Percentiles rank a stretch among this genome's conserved stretches.
These are phyloP conservation scores for Saccharomycopsis oosterbeekiorum DNA, from an alignment of 805 yeast species.

Conservation along the genomic window DNA sequence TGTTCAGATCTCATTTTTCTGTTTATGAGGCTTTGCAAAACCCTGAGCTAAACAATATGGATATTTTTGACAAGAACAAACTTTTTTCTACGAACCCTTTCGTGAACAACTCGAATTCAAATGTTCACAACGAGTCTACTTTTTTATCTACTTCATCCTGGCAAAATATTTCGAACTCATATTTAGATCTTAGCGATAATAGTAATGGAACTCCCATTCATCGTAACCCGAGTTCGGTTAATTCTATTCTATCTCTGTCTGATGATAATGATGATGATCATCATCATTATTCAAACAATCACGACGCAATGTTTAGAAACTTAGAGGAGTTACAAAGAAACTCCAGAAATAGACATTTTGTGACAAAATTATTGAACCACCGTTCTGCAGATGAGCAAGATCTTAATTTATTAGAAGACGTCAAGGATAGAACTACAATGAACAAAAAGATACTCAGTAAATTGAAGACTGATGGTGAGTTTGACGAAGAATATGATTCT, in stretches of 20 bases:
- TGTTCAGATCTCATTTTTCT: constrained; percentile 15
- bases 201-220: constrained; percentile 5
- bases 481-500: constrained; percentile 8
- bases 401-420: neutral
- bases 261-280: constrained; percentile 14
- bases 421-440: neutral
- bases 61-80: neutral
- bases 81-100: neutral
- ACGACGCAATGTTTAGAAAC: neutral
- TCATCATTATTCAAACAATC: neutral
- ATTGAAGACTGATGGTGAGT: neutral
- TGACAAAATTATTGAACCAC: neutral
- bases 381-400: neutral
- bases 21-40: constrained; percentile 16
- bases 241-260: constrained; percentile 15
- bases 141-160: constrained; percentile 16
- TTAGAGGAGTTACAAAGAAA: neutral
- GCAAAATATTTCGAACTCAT: constrained; percentile 13
- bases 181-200: constrained; percentile 1
- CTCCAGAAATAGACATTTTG: neutral
- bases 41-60: constrained; percentile 12
- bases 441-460: neutral
- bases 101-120: neutral
- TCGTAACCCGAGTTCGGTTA: constrained; percentile 7
- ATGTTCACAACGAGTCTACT: constrained; percentile 1